phyloP scores from a whole-genome alignment of 1,139 yeast species.

The Meyerozyma smithsonii region DNA sequence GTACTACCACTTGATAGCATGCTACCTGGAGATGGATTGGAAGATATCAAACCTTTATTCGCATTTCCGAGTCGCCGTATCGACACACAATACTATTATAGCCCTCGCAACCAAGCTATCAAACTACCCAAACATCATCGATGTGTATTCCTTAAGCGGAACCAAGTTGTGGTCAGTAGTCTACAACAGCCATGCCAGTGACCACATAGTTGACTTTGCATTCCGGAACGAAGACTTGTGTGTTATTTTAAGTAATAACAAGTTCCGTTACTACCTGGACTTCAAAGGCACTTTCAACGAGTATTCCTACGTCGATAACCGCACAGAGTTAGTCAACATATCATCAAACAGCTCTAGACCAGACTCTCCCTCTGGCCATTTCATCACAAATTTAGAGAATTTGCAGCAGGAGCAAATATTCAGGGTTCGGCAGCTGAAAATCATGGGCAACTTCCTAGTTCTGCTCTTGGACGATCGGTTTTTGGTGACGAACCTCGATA shows the following conservation, averaged over 20 bases:
- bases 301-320: constrained; percentile 30
- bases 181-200: constrained; percentile 48
- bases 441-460: constrained; percentile 25
- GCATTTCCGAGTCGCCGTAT: constrained; percentile 31
- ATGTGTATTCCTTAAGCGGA: constrained; percentile 54
- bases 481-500: constrained; percentile 23
- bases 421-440: constrained; percentile 19
- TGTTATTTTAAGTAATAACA: constrained; percentile 54
- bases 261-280: constrained; percentile 61
- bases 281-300: constrained; percentile 65
- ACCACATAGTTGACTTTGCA: constrained; percentile 55
- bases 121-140: constrained; percentile 32
- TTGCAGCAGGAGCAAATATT: constrained; percentile 27
- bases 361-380: constrained; percentile 6
- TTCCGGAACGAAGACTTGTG: constrained; percentile 56
- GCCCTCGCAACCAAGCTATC: constrained; percentile 26
- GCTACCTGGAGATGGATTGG: constrained; percentile 39
- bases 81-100: constrained; percentile 42
- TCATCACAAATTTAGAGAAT: constrained; percentile 32
- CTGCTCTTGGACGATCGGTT: constrained; percentile 25
- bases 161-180: constrained; percentile 41
- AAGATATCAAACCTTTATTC: constrained; percentile 26
- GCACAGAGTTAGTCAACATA: constrained; percentile 30
- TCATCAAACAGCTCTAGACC: constrained; percentile 19
- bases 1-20: constrained; percentile 48